Evolutionary conservation across 805 yeast species (phyloP), one percentile per base, ranked within the genome.

Genomic region (Nakazawaea wickerhamii): DNA sequence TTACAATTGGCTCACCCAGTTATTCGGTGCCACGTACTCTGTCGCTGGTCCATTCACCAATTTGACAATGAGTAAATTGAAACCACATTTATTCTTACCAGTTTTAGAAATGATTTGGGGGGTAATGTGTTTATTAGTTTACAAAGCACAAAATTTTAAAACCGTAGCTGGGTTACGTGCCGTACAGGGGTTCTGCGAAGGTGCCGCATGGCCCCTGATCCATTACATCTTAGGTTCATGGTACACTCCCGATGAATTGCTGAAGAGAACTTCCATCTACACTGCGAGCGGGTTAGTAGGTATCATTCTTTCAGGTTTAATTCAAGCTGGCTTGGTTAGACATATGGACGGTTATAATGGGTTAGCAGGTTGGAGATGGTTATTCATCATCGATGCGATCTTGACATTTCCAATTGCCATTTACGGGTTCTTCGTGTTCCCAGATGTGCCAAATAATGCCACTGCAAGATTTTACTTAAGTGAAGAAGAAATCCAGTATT

Each of bases 161-260:
- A 76, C 75, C 27, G 61, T 85, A 30, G 73, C 77, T 56, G 87
- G 75, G 1, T 60, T 79, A 33, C 63, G 93, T 40, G 84, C 84
- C 52, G 68, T 84, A 31, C 68, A 83, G 45, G 90, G 84, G 30
- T 73, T 76, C 0, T 78, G 79, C 55, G 93, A 86, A 57, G 77
- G 85, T 3, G 77, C 81, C n/a, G 74, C 68, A 51, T 70, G 76
- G 62, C 84, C 88, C 4, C 78, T 77, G 17, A 67, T 77, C 43
- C 83, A 79, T 50, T 79, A 75, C 50, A 58, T 77, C 36, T 62
- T 72, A 49, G 85, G 82, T 9, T 67, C 76, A 18, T 79, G 75
- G 72, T 77, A 76, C 57, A 67, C 68, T 50, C 67, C 77, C 38
- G 65, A 65, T 41, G 85, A 82, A 60, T 67, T 78, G 44, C 67